These are phyloP conservation scores for Gossypium bickii DNA, from an alignment of 345 rosid genomes.

Conservation along the genomic window DNA sequence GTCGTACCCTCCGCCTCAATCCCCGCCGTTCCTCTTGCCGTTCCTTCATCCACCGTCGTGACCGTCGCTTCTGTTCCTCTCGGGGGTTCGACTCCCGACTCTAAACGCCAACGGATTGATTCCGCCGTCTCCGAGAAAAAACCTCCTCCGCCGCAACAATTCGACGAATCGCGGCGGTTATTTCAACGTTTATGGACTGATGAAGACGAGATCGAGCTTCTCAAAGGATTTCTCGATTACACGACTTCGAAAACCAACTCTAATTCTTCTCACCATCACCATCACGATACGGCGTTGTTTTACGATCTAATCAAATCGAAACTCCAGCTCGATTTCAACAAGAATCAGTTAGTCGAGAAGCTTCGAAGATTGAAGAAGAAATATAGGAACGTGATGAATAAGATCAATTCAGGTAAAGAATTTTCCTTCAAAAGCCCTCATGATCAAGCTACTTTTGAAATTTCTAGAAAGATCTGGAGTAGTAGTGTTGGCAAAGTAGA, in stretches of 20 bases:
- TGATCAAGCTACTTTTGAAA: conserved; percentile 92
- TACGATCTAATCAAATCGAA: conserved; percentile 93
- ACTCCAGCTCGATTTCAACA: conserved; percentile 92
- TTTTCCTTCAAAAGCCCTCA: conserved; percentile 80
- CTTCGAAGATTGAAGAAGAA: conserved; percentile 89
- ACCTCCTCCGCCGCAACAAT: conserved; percentile 30
- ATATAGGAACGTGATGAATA: conserved; percentile 65
- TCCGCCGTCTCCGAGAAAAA: conserved; percentile 25
- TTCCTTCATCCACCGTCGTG: conserved; percentile 37
- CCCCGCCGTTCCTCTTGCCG: conserved; percentile 32
- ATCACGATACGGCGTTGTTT: conserved; percentile 81
- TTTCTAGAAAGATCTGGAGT: conserved; percentile 94
- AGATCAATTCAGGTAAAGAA: conserved; percentile 82
- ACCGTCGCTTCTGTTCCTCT: conserved; percentile 36
- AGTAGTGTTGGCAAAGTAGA: conserved; percentile 35
- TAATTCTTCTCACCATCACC: conserved; percentile 33
- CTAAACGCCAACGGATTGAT: conserved; percentile 48
- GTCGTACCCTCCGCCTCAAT: conserved; percentile 31
- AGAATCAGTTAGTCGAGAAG: conserved; percentile 96
- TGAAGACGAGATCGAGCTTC: conserved; percentile 97
- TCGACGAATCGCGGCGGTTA: conserved; percentile 70
- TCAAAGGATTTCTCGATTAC: conserved; percentile 87
- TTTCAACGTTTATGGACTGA: conserved; percentile 98
- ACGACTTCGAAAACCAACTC: conserved; percentile 50
- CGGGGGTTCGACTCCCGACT: conserved; percentile 34